Conservation (phyloP, 208 protist genomes). For the Leishmania braziliensis region DNA sequence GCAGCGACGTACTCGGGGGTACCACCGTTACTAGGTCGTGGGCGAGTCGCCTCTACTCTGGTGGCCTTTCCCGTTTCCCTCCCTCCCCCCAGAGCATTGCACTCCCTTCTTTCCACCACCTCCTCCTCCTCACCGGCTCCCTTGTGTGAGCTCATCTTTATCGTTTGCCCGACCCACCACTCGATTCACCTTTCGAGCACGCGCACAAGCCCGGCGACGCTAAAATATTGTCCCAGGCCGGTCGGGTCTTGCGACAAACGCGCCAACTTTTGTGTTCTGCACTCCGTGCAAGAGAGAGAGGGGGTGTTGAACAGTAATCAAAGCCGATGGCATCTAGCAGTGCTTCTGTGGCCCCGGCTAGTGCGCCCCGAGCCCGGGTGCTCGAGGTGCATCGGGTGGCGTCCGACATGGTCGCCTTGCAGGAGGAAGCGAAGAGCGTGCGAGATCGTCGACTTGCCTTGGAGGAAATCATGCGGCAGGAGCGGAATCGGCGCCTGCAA, state of each 20-base stretch:
- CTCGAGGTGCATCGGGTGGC: neutral
- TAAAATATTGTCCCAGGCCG: no score
- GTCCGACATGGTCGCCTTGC: neutral
- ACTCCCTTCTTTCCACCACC: neutral
- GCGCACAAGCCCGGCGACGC: no score
- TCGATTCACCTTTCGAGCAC: neutral
- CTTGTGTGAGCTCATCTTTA: neutral
- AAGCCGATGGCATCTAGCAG: constrained; percentile 12
- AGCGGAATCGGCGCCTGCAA: constrained; percentile 28
- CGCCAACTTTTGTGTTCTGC: no score
- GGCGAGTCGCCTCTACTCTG: neutral
- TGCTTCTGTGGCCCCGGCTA: neutral
- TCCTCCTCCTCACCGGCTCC: neutral
- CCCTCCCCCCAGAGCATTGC: neutral
- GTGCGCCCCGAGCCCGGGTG: neutral
- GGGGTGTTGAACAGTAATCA: neutral
- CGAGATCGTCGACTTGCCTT: constrained; percentile 18
- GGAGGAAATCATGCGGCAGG: constrained; percentile 32
- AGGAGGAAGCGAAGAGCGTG: constrained; percentile 19
- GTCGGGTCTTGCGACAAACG: neutral
- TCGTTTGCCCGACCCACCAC: no score
- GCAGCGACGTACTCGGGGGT: neutral
- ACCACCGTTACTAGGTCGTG: neutral
- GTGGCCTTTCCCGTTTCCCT: neutral
- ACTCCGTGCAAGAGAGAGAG: neutral